Percentiles rank a stretch among this genome's conserved stretches.
Conservation (phyloP, 495 filamentous ascomycete genomes). For the Recurvomyces mirabilis region DNA sequence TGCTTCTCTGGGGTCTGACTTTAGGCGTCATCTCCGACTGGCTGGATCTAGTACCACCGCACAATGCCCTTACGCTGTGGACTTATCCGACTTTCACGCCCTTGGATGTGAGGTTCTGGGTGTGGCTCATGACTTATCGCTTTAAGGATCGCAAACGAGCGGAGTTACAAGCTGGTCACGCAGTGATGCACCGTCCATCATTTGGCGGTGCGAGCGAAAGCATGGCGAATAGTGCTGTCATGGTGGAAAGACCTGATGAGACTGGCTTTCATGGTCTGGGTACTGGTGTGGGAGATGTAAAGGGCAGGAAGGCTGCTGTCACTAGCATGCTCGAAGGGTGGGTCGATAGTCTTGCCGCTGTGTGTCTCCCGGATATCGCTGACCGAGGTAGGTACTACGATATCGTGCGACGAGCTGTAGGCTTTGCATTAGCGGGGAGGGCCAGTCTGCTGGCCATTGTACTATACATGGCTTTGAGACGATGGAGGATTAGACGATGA, state of each 20-base stretch:
- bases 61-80: conserved; percentile 53
- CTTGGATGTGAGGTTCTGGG: conserved; percentile 47
- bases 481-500: neutral
- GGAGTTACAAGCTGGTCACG: conserved; percentile 16
- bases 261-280: conserved; percentile 22
- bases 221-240: conserved; percentile 30
- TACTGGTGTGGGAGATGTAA: conserved; percentile 14
- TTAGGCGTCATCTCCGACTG: conserved; percentile 63
- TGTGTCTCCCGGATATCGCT: conserved; percentile 14
- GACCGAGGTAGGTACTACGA: conserved; percentile 48
- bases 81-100: conserved; percentile 64
- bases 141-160: conserved; percentile 33
- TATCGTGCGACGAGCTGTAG: conserved; percentile 48
- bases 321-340: conserved; percentile 43
- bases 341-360: conserved; percentile 9
- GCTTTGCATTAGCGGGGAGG: conserved; percentile 38
- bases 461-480: conserved; percentile 4
- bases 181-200: conserved; percentile 22
- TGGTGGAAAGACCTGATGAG: conserved; percentile 29
- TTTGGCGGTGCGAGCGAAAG: conserved; percentile 36
- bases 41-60: conserved; percentile 55
- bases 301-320: conserved; percentile 35
- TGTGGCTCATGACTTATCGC: conserved; percentile 49
- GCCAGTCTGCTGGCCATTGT: conserved; percentile 8
- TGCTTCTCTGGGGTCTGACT: conserved; percentile 68